Percentiles rank a stretch among this genome's conserved stretches.
Evolutionary conservation across 805 yeast species (phyloP).

Genomic region (Pachysolen tannophilus): DNA sequence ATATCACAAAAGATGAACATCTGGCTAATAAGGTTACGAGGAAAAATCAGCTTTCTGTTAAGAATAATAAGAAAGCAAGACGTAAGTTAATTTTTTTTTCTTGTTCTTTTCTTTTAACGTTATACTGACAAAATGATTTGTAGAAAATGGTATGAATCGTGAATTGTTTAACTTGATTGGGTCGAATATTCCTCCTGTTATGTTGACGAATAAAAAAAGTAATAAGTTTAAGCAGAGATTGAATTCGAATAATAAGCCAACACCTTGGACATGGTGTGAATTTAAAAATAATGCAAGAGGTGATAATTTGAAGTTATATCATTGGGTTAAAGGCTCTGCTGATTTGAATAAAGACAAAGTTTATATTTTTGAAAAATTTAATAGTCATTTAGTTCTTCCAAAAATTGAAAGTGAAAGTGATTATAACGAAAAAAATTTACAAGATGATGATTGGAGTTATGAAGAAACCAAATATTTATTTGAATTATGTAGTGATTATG

Average conservation of each 20-base stretch:
- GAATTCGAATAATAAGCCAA: conserved; percentile 50
- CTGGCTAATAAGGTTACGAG: conserved; percentile 28
- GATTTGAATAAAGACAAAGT: conserved; percentile 35
- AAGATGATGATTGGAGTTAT: conserved; percentile 54
- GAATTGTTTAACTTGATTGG: conserved; percentile 86
- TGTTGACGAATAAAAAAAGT: conserved; percentile 31
- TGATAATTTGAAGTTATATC: conserved; percentile 49
- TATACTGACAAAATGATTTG: conserved; percentile 3
- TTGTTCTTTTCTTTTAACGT: too few relatives aligned
- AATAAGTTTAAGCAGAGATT: conserved; percentile 57
- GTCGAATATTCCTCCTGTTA: conserved; percentile 79
- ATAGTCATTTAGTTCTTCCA: conserved; percentile 64
- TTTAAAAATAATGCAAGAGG: conserved; percentile 50
- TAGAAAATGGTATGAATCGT: conserved; percentile 70
- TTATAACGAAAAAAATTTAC: conserved; percentile 40
- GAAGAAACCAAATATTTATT: conserved; percentile 79
- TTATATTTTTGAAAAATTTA: conserved; percentile 69
- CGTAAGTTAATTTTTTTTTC: conserved; percentile 4
- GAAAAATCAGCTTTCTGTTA: conserved; percentile 24
- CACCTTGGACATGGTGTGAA: conserved; percentile 73
- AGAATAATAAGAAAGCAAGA: conserved; percentile 27
- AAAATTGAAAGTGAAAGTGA: conserved; percentile 52
- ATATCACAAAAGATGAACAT: conserved; percentile 49
- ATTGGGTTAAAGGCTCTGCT: conserved; percentile 81
- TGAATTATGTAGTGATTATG: conserved; percentile 49